A percentile compares a stretch with the other conserved stretches of the same genome.
Conservation (phyloP, 768 basidiomycete species). For the Boletus rubroflammeus region DNA sequence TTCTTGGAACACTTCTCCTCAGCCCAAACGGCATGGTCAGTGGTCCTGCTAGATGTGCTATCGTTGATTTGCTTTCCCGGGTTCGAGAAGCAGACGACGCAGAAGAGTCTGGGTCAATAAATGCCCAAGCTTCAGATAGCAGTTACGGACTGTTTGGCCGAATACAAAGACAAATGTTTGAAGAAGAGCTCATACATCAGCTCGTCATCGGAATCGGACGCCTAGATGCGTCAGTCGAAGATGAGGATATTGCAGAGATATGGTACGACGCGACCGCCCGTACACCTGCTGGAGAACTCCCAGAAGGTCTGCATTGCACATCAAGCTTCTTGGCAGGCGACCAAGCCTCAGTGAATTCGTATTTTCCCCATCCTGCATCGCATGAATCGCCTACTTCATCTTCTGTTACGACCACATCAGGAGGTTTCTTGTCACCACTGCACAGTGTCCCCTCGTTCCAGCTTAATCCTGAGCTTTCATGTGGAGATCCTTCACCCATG, state of each 20-base stretch:
- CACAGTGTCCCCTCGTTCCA: slow-evolving; percentile 15
- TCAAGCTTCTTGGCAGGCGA: slow-evolving; percentile 8
- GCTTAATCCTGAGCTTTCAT: slow-evolving; percentile 10
- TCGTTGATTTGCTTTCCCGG: slow-evolving; percentile 74
- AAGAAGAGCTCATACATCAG: slow-evolving; percentile 78
- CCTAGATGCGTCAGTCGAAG: slow-evolving; percentile 43
- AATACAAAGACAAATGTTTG: slow-evolving; percentile 61
- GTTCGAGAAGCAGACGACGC: slow-evolving; percentile 58
- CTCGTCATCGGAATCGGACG: slow-evolving; percentile 89
- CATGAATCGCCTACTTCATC: slow-evolving; percentile 28
- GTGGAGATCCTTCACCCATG: slow-evolving; percentile 14
- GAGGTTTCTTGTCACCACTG: slow-evolving; percentile 11
- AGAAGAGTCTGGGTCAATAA: slow-evolving; percentile 34
- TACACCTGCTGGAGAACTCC: slow-evolving; percentile 29
- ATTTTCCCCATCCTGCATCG: slow-evolving; percentile 46
- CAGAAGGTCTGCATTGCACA: slow-evolving; percentile 14
- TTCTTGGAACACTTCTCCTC: slow-evolving; percentile 84
- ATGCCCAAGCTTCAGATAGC: slow-evolving; percentile 29
- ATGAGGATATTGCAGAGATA: slow-evolving; percentile 36
- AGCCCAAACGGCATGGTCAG: slow-evolving; percentile 74
- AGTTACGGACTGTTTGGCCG: slow-evolving; percentile 47
- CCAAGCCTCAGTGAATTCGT: slow-evolving; percentile 40
- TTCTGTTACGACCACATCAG: slow-evolving; percentile 20
- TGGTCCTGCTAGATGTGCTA: slow-evolving; percentile 65
- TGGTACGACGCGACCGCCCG: slow-evolving; percentile 32